Conservation (phyloP, 2,329 filamentous ascomycete genomes). For the Trichoderma sp. region DNA sequence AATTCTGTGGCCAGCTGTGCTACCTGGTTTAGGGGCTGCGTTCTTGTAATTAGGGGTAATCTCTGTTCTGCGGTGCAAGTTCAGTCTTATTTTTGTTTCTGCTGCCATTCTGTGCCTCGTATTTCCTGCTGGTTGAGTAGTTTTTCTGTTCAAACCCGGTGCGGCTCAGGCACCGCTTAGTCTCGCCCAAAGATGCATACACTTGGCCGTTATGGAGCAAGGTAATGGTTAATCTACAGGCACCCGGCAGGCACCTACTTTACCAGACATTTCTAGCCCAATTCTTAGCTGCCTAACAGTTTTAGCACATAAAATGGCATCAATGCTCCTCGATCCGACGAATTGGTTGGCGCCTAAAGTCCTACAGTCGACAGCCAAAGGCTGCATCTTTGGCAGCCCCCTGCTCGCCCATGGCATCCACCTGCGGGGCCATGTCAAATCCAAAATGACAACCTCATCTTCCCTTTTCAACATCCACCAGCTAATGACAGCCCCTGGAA, state of each 20-base stretch:
- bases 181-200: background rate
- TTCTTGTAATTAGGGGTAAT: constrained; percentile 11
- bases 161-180: background rate
- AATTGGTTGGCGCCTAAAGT: constrained; percentile 13
- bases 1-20: constrained; percentile 13
- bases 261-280: background rate
- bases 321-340: background rate
- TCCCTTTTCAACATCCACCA: background rate
- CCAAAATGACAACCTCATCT: constrained; percentile 19
- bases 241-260: background rate
- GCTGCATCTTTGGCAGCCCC: constrained; percentile 1
- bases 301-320: background rate
- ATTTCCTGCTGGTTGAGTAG: background rate
- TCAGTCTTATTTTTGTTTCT: background rate
- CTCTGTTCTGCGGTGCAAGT: background rate
- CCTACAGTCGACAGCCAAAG: background rate
- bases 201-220: background rate
- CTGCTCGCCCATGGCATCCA: background rate
- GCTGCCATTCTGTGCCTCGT: background rate
- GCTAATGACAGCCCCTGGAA: background rate
- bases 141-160: background rate
- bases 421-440: constrained; percentile 13
- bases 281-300: background rate
- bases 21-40: constrained; percentile 21
- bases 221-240: background rate